Evolutionary conservation across 2,329 filamentous ascomycete genomes (phyloP), one percentile per base, ranked within the genome.

Genomic region (Fusarium sp.): DNA sequence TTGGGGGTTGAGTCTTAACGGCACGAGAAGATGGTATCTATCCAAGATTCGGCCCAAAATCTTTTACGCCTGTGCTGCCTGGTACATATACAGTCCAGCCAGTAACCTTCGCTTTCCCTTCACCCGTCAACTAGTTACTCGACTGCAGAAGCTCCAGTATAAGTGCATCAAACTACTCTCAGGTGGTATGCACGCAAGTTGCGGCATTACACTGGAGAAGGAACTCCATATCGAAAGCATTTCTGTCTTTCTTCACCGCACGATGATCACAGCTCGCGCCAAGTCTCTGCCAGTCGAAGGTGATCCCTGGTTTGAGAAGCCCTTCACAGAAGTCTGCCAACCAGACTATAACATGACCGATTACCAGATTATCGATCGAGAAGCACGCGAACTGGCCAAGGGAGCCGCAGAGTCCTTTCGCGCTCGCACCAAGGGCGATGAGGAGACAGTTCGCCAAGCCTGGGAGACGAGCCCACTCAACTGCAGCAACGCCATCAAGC

Each of bases 161-260:
- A 20, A 43, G 5, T 67, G 59, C 26, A 41, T 67, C 4, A 28
- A 16, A 2, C 10, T 24, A 16, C 42, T 60, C 1, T 55, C 50
- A 1, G 63, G 59, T 3, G 59, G 20, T 6, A 13, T 44, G 15
- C 55, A 5, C 23, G 10, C 18, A 10, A 44, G 2, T 5, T 20
- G 26, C 8, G 15, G 13, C 5, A 20, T 11, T 1, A 48, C 33
- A 11, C 3, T 67, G 5, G 46, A 56, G 31, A 67, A 67, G 24
- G 60, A 67, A 6, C 20, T 64, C 26, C 23, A 57, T 33, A 56
- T 67, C 2, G 44, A 63, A 23, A 20, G 28, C n/a, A 44, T 64
- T 12, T 23, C 21, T 3, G 28, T 38, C n/a, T 38, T 54, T 11
- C 46, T 65, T 6, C 16, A 24, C 18, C 56, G 56, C 5, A 21